Percentiles rank a stretch among this genome's conserved stretches.
Evolutionary conservation across 495 filamentous ascomycete species (phyloP).

Genomic region (Penicillium silybi): DNA sequence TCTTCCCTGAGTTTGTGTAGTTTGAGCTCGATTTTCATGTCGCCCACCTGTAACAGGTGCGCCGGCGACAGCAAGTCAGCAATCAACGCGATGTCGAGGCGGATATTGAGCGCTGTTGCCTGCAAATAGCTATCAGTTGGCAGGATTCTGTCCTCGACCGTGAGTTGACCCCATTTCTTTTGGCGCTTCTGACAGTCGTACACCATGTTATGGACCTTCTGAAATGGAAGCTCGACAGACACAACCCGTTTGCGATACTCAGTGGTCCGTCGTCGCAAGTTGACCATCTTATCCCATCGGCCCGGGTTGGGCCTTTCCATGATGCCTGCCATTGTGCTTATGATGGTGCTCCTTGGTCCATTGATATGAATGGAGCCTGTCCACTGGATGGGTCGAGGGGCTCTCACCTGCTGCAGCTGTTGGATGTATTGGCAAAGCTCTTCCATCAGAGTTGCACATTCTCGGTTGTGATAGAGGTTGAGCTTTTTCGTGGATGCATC

Average conservation of each 20-base stretch:
- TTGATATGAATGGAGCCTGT: neutral
- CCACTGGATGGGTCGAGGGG: neutral
- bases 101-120: conserved; percentile 47
- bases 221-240: conserved; percentile 58
- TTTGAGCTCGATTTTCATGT: conserved; percentile 23
- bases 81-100: conserved; percentile 54
- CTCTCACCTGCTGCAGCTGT: neutral
- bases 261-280: conserved; percentile 38
- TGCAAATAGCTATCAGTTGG: conserved; percentile 46
- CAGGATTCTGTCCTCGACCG: conserved; percentile 38
- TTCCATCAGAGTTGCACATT: conserved; percentile 48
- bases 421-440: conserved; percentile 29
- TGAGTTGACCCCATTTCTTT: conserved; percentile 32
- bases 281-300: conserved; percentile 37
- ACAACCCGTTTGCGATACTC: conserved; percentile 42
- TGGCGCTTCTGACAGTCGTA: conserved; percentile 43
- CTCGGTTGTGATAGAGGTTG: conserved; percentile 45
- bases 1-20: conserved; percentile 36
- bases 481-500: conserved; percentile 70
- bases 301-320: neutral
- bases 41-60: neutral
- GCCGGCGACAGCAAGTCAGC: conserved; percentile 43
- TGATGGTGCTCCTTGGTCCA: neutral
- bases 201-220: conserved; percentile 51
- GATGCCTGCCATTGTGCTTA: neutral